phyloP scores from a whole-genome alignment of 805 yeast genomes.

The Lachancea sp. region DNA sequence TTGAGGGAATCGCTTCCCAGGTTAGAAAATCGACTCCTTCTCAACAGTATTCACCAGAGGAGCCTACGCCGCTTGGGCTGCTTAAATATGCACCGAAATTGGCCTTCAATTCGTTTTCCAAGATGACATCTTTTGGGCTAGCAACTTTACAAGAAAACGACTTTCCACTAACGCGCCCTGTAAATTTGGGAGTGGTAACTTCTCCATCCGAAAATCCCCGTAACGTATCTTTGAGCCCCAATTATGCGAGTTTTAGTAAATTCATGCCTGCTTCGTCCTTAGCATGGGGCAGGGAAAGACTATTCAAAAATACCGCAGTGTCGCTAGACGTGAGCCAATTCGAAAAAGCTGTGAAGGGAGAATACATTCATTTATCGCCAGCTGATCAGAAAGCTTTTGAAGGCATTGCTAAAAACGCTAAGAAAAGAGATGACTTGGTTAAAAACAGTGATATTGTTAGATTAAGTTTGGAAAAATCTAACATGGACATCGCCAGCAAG shows the following conservation, averaged over 20 bases:
- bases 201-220: slow-evolving; percentile 8
- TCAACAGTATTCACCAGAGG: slow-evolving; percentile 18
- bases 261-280: slow-evolving; percentile 52
- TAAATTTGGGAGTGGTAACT: slow-evolving; percentile 17
- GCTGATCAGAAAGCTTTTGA: slow-evolving; percentile 11
- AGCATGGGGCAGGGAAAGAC: slow-evolving; percentile 20
- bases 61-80: slow-evolving; percentile 22
- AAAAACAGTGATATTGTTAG: slow-evolving; percentile 22
- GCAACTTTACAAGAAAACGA: slow-evolving; percentile 17
- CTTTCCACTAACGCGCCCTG: slow-evolving; percentile 23
- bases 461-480: slow-evolving; percentile 19
- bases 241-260: slow-evolving; percentile 64
- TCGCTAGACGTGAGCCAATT: slow-evolving; percentile 13
- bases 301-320: slow-evolving; percentile 19
- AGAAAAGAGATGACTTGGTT: slow-evolving; percentile 14
- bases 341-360: slow-evolving; percentile 18
- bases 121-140: slow-evolving; percentile 19
- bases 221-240: slow-evolving; percentile 28
- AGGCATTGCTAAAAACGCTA: slow-evolving; percentile 14
- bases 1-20: slow-evolving; percentile 5
- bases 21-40: slow-evolving; percentile 7
- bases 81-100: slow-evolving; percentile 21
- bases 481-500: slow-evolving; percentile 14
- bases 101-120: slow-evolving; percentile 15
- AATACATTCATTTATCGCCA: slow-evolving; percentile 14